Evolutionary conservation across 257 asterid genomes (phyloP).

Genomic region (Penstemon barbatus): DNA sequence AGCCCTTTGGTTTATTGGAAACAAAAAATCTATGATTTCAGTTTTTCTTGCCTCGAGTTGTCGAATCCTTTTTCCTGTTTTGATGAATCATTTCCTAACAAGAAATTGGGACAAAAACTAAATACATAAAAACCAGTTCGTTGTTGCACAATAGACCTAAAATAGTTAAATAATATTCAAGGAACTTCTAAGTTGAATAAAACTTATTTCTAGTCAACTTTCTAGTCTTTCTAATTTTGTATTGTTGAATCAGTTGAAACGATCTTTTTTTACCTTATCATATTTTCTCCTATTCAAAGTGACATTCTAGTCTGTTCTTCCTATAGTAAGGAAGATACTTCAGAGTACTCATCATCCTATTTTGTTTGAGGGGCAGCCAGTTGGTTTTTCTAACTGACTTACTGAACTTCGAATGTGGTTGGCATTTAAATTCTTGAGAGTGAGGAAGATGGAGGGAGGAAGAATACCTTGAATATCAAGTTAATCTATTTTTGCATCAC

Average conservation of each 20-base stretch:
- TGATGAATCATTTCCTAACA: too few relatives aligned
- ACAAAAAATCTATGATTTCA: background rate
- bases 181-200: background rate
- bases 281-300: background rate
- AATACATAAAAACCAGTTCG: background rate
- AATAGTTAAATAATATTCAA: background rate
- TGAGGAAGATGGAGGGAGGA: background rate
- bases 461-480: background rate
- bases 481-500: background rate
- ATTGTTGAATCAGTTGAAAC: background rate
- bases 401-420: slow-evolving; percentile 1
- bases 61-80: background rate
- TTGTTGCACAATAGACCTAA: background rate
- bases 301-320: background rate
- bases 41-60: slow-evolving; percentile 7
- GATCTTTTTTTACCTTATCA: background rate
- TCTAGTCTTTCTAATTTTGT: background rate
- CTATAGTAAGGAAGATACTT: background rate
- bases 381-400: slow-evolving; percentile 6
- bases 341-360: background rate
- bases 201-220: background rate
- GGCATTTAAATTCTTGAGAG: background rate
- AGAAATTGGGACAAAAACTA: too few relatives aligned
- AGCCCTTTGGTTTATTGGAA: slow-evolving; percentile 9
- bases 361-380: background rate